Base-by-base conservation (phyloP, 176 grass and related monocot genomes). In the Bolboschoenus planiculmis region DNA sequence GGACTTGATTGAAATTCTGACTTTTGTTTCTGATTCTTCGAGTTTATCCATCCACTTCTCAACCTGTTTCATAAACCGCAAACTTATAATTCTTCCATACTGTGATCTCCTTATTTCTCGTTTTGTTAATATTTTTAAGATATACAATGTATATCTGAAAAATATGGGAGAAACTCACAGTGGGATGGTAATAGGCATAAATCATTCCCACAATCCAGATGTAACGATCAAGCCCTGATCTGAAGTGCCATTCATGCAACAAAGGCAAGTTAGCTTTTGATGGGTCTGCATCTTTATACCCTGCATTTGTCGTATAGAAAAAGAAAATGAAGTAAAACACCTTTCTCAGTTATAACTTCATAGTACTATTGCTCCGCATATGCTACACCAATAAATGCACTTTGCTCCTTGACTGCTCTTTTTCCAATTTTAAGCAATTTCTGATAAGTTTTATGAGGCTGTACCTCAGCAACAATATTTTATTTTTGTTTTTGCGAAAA, bases 141-240 rank as follows among this genome's bases (percentile, higher is more conserved):
- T 53, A 8, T 31, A 47, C 24, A 65, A 26, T 80, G 24, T 48
- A 30, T 82, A 23, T 42, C 36, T 78, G 85, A 59, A 86, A 88
- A 31, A 85, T 27, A 16, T 36, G 36, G 54, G 57, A 11, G 18
- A 63, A 83, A 85, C 87, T 87, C 91, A 99, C 96, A 75, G 84
- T 95, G 86, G 96, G 96, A 86, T 95, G 96, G 85, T 89, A 91
- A 88, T 95, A 99, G 51, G 96, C 96, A 91, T 99, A 99, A 80
- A 95, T 93, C 96, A 99, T 99, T 67, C 96, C 96, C 55, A 99
- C 84, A 55, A 99, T 99, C 96, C 96, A 99, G 60, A 99, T 95
- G 80, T 99, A 99, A 48, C 96, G 89, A 87, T 99, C 96, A 53
- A 99, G 92, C 65, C 96, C 96, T 43, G 96, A 95, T 81, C 96